These are phyloP conservation scores for Dryas drummondii DNA, from an alignment of 306 rosid genomes.

Conservation along the genomic window DNA sequence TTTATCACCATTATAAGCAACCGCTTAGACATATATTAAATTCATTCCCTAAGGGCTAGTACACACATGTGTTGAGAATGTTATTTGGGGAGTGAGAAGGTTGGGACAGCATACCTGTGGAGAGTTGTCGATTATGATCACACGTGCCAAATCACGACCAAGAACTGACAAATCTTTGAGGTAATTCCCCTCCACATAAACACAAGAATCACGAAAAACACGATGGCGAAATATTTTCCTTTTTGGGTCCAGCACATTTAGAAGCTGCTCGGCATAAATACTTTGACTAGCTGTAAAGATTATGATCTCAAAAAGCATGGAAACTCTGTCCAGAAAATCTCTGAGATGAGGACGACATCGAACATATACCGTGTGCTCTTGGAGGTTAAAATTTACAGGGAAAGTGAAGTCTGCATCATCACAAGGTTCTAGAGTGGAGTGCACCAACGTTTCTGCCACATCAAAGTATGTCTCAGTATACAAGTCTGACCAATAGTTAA, in stretches of 20 bases:
- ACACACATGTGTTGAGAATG: neutral
- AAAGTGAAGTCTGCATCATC: conserved; percentile 89
- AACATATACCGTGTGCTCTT: conserved; percentile 88
- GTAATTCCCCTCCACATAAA: conserved; percentile 92
- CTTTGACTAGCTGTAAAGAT: conserved; percentile 99
- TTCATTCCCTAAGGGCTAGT: neutral
- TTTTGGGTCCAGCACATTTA: conserved; percentile 92
- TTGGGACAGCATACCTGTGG: conserved; percentile 68
- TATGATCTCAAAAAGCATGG: conserved; percentile 82
- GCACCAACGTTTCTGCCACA: conserved; percentile 95
- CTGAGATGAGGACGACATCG: conserved; percentile 97
- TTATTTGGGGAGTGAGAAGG: neutral
- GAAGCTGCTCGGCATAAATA: conserved; percentile 97
- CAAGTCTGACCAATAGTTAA: neutral
- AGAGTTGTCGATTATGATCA: conserved; percentile 84
- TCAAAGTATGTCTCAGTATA: conserved; percentile 27
- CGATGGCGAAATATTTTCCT: conserved; percentile 95
- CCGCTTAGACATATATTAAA: neutral
- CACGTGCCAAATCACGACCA: conserved; percentile 91
- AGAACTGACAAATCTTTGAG: conserved; percentile 96
- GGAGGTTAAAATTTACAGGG: conserved; percentile 81
- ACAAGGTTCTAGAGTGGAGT: conserved; percentile 89
- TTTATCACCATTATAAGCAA: neutral
- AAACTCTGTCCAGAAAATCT: conserved; percentile 76
- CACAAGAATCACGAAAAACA: conserved; percentile 93